Evolutionary conservation across 1,284 basidiomycete genomes (phyloP), one percentile per base, ranked within the genome.

Genomic region (Melanopsichium pennsylvanicum): DNA sequence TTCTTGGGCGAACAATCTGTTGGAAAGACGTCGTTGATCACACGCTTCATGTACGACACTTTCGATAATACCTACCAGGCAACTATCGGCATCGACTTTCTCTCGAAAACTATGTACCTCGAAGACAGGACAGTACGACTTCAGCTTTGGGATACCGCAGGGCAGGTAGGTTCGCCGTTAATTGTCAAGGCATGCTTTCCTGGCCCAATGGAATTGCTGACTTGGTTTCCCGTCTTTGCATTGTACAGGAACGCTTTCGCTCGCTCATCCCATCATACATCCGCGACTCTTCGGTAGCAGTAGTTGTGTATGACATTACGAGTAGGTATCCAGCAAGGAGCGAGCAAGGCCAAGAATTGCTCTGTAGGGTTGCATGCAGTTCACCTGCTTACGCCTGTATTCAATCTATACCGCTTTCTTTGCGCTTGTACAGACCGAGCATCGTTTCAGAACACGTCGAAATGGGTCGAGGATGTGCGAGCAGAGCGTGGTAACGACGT

Each of bases 11-110:
- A 79, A 60, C 76, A 76, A 48, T 72, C 73, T 25, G 76, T 79
- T 4, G 79, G 80, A 12, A 81, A 84, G 87, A 99, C 96, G 12
- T 93, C 91, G 84, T 85, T 99, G 54, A 99, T 99, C 82, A 98
- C 96, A 62, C 88, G 95, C 3, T 80, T 75, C 70, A 97, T 97
- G 95, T 99, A 98, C 83, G 96, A 98, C 84, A 97, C 96, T 0
- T 99, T 99, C 82, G 96, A 99, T 85, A 97, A 96, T 83, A 98
- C 95, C 39, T 99, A 99, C 82, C 96, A 99, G 83, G 96, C 96
- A 12, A 99, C 96, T 12, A 99, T 99, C 81, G 96, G 96, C 67
- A 98, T 97, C 83, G 96, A 99, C 84, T 98, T 98, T 82, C 85
- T 99, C 82, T 95, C 92, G 84, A 99, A 99, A 86, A 98, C 96